Base-by-base conservation (phyloP, 345 rosid species). In the Ceriops zippeliana region DNA sequence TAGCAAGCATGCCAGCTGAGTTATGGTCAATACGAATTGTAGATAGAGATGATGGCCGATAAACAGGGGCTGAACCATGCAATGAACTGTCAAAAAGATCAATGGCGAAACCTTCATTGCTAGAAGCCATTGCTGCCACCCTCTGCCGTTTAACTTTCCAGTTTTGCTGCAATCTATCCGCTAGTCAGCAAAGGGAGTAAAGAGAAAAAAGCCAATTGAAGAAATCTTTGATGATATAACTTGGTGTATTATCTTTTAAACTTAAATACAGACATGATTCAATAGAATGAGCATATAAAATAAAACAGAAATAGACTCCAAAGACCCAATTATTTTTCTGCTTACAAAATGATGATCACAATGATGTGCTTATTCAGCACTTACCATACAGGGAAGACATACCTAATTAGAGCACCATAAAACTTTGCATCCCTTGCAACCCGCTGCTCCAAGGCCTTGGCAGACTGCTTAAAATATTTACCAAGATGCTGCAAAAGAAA, bases 71-170 rank as follows among this genome's bases (percentile, higher is more conserved):
- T 3, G 89, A 76, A 78, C 88, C 86, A 58, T 81, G 74, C 46
- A 84, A 51, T 26, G 89, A 83, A 75, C 74, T 88, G 73, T 91
- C 96, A 71, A 87, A 89, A 76, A 91, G 91, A 75, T 89, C 97
- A 77, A 93, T 74, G 28, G 89, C 85, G 86, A 93, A 93, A 35
- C 96, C 93, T 81, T 89, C 99, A 54, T 76, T 91, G 79, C 87
- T 78, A 53, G 92, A 76, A 61, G 81, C 77, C 72, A 81, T 70
- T 70, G 87, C 78, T 68, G 88, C 88, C 71, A 87, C 61, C 20
- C 97, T 95, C 82, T 84, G 97, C 75, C 96, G 86, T 77, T 95
- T 91, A 70, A 93, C 84, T 85, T 93, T 93, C 97, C 99, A 93
- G 78, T 91, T 93, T 82, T 84, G 91, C 97, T 95, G 99, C 90